These are phyloP conservation scores for Serendipita sp. DNA, from an alignment of 1,284 basidiomycete genomes.

Conservation along the genomic window DNA sequence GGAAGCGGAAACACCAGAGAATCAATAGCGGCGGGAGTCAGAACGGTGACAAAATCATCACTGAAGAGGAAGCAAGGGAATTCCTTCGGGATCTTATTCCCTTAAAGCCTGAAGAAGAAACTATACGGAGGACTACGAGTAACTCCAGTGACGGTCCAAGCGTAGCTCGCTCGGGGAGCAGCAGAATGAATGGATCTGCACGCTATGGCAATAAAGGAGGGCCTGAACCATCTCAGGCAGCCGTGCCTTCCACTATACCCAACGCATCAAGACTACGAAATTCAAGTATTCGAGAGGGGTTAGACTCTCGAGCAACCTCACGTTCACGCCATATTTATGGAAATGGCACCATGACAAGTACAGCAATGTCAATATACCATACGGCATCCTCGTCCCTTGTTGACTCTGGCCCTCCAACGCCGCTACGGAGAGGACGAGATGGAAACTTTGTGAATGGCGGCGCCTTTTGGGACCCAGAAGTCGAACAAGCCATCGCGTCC, in stretches of 20 bases:
- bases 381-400: constrained; percentile 55
- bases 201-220: background rate
- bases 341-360: constrained; percentile 37
- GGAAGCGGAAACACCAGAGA: constrained; percentile 10
- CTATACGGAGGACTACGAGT: background rate
- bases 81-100: constrained; percentile 49
- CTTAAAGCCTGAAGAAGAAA: constrained; percentile 14
- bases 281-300: constrained; percentile 8
- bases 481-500: background rate
- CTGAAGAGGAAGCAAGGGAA: constrained; percentile 25
- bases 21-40: constrained; percentile 4
- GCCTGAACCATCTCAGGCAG: constrained; percentile 7
- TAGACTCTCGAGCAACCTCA: constrained; percentile 13
- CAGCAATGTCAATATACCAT: constrained; percentile 50
- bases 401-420: background rate
- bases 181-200: background rate
- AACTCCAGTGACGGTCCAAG: too few species aligned
- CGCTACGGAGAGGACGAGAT: background rate
- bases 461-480: constrained; percentile 3
- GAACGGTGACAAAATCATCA: constrained; percentile 18
- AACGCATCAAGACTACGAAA: background rate
- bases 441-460: background rate
- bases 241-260: constrained; percentile 8
- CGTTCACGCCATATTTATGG: constrained; percentile 15
- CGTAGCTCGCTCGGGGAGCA: background rate